These are phyloP conservation scores for Aspergillus luchuensis DNA, from an alignment of 2,329 filamentous ascomycete species.

Conservation along the genomic window DNA sequence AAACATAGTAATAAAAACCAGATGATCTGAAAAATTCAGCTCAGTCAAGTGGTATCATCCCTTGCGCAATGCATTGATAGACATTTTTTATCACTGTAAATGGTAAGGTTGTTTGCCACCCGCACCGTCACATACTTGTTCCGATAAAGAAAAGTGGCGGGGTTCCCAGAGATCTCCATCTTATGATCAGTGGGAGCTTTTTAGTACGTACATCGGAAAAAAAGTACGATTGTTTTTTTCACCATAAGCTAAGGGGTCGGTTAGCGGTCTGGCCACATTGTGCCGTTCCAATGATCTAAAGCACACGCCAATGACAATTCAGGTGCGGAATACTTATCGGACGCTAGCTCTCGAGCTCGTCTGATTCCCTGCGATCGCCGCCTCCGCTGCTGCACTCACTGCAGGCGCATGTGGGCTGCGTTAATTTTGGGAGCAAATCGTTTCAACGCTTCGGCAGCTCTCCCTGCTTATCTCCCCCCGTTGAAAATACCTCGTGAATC, in stretches of 20 bases:
- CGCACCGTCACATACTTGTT: too few species aligned
- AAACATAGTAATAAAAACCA: too few species aligned
- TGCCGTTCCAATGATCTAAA: background rate
- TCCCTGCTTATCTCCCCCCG: slow-evolving; percentile 3
- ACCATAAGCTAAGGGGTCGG: background rate
- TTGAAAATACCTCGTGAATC: slow-evolving; percentile 3
- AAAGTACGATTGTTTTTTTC: background rate
- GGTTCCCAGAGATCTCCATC: too few species aligned
- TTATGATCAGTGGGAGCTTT: too few species aligned
- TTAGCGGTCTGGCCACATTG: background rate
- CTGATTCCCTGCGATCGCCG: slow-evolving; percentile 1
- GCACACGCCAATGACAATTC: background rate
- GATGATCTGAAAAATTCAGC: too few species aligned
- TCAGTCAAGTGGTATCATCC: too few species aligned
- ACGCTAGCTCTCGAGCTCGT: slow-evolving; percentile 5
- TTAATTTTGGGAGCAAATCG: slow-evolving; percentile 17
- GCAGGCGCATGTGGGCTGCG: slow-evolving; percentile 15
- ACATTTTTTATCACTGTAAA: too few species aligned
- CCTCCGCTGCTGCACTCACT: slow-evolving; percentile 9
- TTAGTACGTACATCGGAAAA: too few species aligned
- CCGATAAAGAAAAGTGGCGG: too few species aligned
- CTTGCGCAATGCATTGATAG: too few species aligned
- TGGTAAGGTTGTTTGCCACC: too few species aligned
- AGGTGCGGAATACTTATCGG: background rate
- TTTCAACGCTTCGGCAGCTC: slow-evolving; percentile 9